Base-by-base conservation (phyloP, 1,284 basidiomycete species). In the Malassezia equina region DNA sequence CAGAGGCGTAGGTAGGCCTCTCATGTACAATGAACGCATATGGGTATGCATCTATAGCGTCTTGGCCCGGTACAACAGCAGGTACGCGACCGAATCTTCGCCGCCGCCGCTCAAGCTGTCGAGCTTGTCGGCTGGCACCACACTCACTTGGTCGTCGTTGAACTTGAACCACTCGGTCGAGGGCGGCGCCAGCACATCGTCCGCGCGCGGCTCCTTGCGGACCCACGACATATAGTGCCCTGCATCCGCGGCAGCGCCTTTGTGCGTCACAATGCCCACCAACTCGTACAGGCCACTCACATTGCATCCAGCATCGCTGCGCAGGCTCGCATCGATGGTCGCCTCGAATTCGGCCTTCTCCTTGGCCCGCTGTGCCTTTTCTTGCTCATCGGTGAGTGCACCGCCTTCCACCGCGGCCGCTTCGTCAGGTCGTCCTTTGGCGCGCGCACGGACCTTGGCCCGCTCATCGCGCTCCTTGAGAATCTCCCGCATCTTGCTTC, bases 261-360 rank as follows among this genome's bases (percentile, higher is more conserved):
- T 98, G 80, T 96, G 93, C 24, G 90, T 94, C 13, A 99, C 84
- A 69, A 98, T 87, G 83, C 87, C 86, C 52, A 87, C 83, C 32
- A 91, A 81, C 54, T 91, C 88, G 73, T 90, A 93, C 65, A 90
- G 67, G 11, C 85, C 88, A 13, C 81, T 85, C 25, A 80, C 75
- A 71, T 85, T 88, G 59, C 81, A 79, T 0, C 88, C 89, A 12
- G 81, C 73, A 69, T 91, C 88, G 2, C 73, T 77, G 67, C 80
- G 83, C 52, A 89, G 60, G 46, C 81, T 81, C 0, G 82, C 77
- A 66, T 84, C 79, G 7, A 90, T 78, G 9, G 88, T 78, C 24
- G 75, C 78, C 1, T 49, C 39, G 24, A 68, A 45, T 24, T 61
- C 47, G 0, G 34, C 50, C 2, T 36, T 42, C 44, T 73, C 71